phyloP scores from a whole-genome alignment of 2,329 filamentous ascomycete species.

The Zymoseptoria pseudotritici region DNA sequence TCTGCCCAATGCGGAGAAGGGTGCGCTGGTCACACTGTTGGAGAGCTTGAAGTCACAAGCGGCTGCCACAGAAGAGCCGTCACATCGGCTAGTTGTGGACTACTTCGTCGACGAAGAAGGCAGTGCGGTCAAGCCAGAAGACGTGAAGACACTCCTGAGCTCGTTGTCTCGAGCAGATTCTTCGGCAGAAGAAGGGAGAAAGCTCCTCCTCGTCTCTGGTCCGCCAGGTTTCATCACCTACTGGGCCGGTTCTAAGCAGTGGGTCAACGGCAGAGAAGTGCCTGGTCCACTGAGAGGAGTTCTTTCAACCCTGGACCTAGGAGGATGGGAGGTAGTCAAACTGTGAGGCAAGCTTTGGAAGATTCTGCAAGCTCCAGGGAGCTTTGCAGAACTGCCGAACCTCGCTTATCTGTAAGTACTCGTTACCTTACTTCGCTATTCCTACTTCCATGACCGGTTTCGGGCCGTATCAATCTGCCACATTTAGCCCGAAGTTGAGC shows the following conservation, averaged over 20 bases:
- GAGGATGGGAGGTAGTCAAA: conserved; percentile 53
- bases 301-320: conserved; percentile 52
- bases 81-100: conserved; percentile 51
- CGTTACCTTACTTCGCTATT: neutral
- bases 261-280: conserved; percentile 62
- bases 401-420: neutral
- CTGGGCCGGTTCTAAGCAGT: conserved; percentile 73
- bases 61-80: neutral
- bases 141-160: conserved; percentile 28
- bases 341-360: conserved; percentile 33
- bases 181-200: conserved; percentile 32
- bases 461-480: neutral
- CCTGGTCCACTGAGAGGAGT: conserved; percentile 70
- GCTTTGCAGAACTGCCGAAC: neutral
- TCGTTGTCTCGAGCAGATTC: conserved; percentile 19
- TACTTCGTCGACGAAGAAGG: conserved; percentile 80
- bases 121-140: conserved; percentile 48
- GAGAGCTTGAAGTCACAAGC: conserved; percentile 46
- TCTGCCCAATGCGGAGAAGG: conserved; percentile 26
- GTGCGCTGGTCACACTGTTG: conserved; percentile 55
- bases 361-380: neutral
- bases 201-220: conserved; percentile 77
- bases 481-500: neutral
- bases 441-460: neutral
- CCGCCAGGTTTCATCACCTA: conserved; percentile 81